Percentiles rank a stretch among this genome's conserved stretches.
Evolutionary conservation across 768 basidiomycete species (phyloP).

Genomic region (Tricholoma flavovirens): DNA sequence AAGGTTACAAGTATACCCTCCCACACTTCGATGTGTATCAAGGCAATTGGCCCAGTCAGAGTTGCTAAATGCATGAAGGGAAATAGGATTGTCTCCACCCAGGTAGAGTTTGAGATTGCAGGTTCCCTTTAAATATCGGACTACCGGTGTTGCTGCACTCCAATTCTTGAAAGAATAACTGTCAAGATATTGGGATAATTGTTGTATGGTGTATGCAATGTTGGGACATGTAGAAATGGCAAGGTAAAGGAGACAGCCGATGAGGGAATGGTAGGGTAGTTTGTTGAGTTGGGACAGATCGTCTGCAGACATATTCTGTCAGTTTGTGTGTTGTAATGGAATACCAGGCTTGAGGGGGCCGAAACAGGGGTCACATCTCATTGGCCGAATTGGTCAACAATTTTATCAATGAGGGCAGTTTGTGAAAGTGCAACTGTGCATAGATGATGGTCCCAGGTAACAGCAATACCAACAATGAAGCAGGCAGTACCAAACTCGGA

Average conservation of each 20-base stretch:
- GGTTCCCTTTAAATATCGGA: conserved; percentile 9
- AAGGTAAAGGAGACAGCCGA: not conserved
- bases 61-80: conserved; percentile 16
- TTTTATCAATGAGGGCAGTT: not conserved
- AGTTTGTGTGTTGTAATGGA: too few relatives aligned
- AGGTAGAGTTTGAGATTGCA: conserved; percentile 4
- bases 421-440: too few relatives aligned
- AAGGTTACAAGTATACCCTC: conserved; percentile 15
- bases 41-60: conserved; percentile 16
- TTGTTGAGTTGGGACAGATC: too few relatives aligned
- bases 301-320: too few relatives aligned
- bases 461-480: too few relatives aligned
- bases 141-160: too few relatives aligned
- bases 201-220: not conserved
- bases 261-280: not conserved
- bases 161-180: too few relatives aligned
- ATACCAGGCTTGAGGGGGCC: too few relatives aligned
- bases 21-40: conserved; percentile 13
- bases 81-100: conserved; percentile 8
- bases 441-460: too few relatives aligned
- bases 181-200: conserved; percentile 1
- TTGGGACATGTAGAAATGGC: not conserved
- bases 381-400: not conserved
- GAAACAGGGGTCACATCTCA: not conserved
- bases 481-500: too few relatives aligned